phyloP scores from a whole-genome alignment of 768 basidiomycete genomes.

The Naganishia kalamii region DNA sequence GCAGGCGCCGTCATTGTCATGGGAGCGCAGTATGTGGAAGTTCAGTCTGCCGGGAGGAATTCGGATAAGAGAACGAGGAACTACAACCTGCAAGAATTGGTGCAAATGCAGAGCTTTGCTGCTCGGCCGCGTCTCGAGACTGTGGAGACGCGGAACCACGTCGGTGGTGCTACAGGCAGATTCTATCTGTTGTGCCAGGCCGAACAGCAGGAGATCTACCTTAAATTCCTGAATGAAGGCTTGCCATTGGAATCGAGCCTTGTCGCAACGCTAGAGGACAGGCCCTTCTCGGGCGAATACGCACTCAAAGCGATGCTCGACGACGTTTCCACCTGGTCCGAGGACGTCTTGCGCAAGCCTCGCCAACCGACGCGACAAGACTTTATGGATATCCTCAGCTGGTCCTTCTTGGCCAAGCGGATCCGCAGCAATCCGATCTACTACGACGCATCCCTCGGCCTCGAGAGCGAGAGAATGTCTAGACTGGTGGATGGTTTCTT shows the following conservation, averaged over 20 bases:
- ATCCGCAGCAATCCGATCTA: slow-evolving; percentile 73
- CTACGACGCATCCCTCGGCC: slow-evolving; percentile 58
- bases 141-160: slow-evolving; percentile 36
- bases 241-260: slow-evolving; percentile 81
- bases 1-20: slow-evolving; percentile 78
- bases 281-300: slow-evolving; percentile 40
- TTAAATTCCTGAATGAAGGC: slow-evolving; percentile 78
- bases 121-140: slow-evolving; percentile 53
- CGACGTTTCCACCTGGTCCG: slow-evolving; percentile 15
- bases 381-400: slow-evolving; percentile 67
- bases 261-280: slow-evolving; percentile 24
- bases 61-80: slow-evolving; percentile 5
- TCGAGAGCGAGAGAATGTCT: slow-evolving; percentile 59
- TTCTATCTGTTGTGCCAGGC: slow-evolving; percentile 86
- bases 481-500: slow-evolving; percentile 59
- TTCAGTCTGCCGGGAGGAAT: slow-evolving; percentile 40
- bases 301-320: slow-evolving; percentile 29
- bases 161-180: slow-evolving; percentile 22
- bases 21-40: slow-evolving; percentile 74
- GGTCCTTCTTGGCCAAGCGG: slow-evolving; percentile 70
- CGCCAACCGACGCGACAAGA: slow-evolving; percentile 57
- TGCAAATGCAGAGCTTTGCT: slow-evolving; percentile 86
- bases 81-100: slow-evolving; percentile 72
- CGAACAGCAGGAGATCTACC: slow-evolving; percentile 73
- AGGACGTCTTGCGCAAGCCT: slow-evolving; percentile 42